Percentiles rank a stretch among this genome's conserved stretches.
Evolutionary conservation across 2,329 filamentous ascomycete species (phyloP).

Genomic region (Trichoderma semiorbis): DNA sequence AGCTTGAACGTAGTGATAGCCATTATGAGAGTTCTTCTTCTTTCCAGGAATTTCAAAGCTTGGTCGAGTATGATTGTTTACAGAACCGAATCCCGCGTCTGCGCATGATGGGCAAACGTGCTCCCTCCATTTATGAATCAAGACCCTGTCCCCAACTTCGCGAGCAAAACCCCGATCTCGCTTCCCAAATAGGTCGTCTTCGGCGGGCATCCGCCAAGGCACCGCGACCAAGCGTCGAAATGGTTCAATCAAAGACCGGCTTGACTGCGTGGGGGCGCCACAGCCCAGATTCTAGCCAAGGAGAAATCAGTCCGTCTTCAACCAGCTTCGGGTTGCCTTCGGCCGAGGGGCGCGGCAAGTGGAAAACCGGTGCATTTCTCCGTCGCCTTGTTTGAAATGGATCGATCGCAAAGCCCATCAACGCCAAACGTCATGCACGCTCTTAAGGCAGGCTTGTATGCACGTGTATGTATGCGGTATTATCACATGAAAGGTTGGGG

Average conservation of each 20-base stretch:
- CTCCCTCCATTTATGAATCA: neutral
- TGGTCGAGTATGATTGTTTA: neutral
- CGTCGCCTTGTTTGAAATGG: neutral
- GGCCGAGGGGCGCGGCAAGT: neutral
- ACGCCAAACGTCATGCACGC: neutral
- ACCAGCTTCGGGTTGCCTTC: neutral
- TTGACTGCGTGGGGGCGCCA: conserved; percentile 15
- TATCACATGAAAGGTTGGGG: neutral
- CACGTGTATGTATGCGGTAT: neutral
- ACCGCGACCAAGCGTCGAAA: conserved; percentile 2
- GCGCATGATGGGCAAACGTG: neutral
- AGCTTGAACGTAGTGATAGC: conserved; percentile 55
- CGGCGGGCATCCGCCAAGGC: conserved; percentile 12
- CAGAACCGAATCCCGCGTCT: neutral
- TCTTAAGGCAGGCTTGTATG: neutral
- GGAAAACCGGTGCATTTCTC: neutral
- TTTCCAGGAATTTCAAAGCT: neutral
- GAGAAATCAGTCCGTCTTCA: conserved; percentile 23
- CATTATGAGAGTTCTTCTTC: conserved; percentile 37
- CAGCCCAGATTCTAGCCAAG: conserved; percentile 17
- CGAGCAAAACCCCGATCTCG: conserved; percentile 7
- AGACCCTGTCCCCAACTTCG: neutral
- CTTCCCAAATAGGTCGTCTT: conserved; percentile 16
- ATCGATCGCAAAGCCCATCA: neutral
- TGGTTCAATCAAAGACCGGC: neutral